phyloP scores from a whole-genome alignment of 148 eudicot species.

The Agrostemma githago region DNA sequence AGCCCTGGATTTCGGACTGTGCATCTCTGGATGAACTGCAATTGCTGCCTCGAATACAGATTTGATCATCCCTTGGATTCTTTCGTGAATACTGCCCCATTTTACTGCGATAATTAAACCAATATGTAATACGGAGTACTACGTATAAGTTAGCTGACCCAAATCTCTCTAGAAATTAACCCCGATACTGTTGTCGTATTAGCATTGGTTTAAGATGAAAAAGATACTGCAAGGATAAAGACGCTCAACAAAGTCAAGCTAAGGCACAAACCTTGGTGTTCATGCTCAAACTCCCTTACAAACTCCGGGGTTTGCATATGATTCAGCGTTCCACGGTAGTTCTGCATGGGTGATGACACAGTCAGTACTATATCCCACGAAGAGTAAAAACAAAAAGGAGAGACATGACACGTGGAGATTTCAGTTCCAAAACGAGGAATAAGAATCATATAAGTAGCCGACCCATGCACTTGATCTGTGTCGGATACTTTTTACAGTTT shows the following conservation, averaged over 20 bases:
- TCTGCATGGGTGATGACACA: slow-evolving; percentile 35
- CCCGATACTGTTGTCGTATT: not conserved
- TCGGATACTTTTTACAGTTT: not conserved
- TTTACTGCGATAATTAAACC: slow-evolving; percentile 47
- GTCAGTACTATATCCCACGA: not conserved
- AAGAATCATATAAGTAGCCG: not conserved
- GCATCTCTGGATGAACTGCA: slow-evolving; percentile 85
- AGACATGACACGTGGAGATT: not conserved
- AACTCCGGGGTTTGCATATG: slow-evolving; percentile 72
- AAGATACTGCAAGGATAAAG: not conserved
- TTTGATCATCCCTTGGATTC: slow-evolving; percentile 64
- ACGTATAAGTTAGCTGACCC: not conserved
- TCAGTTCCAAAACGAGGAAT: not conserved
- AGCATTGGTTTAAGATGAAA: not conserved
- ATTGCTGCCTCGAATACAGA: slow-evolving; percentile 86
- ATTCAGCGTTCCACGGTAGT: slow-evolving; percentile 80
- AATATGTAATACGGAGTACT: not conserved
- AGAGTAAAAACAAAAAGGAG: not conserved
- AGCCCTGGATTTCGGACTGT: slow-evolving; percentile 70
- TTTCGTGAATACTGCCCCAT: slow-evolving; percentile 71
- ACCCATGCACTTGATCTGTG: not conserved
- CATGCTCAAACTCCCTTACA: slow-evolving; percentile 74
- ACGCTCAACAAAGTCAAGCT: not conserved
- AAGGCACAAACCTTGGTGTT: slow-evolving; percentile 57
- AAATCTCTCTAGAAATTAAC: not conserved